These are phyloP conservation scores for Thelephora aurantiotincta DNA, from an alignment of 768 basidiomycete genomes.

Conservation along the genomic window DNA sequence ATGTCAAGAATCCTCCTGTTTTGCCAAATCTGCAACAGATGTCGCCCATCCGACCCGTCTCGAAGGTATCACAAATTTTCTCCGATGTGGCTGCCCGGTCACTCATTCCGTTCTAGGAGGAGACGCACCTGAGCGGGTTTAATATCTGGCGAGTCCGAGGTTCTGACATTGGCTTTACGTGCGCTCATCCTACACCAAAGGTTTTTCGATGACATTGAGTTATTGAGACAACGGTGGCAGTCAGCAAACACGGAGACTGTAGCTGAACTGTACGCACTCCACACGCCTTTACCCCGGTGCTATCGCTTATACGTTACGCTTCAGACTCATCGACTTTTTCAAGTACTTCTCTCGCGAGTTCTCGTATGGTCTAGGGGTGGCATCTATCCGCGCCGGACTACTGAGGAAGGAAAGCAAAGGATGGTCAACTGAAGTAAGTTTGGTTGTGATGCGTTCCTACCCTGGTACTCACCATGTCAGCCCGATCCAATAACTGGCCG, in stretches of 20 bases:
- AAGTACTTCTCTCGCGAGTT: conserved; percentile 93
- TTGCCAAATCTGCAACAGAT: conserved; percentile 93
- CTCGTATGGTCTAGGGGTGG: conserved; percentile 79
- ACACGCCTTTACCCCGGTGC: conserved; percentile 1
- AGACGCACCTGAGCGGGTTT: conserved; percentile 65
- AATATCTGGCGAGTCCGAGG: conserved; percentile 54
- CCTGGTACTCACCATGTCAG: conserved; percentile 1
- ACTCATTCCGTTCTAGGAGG: conserved; percentile 36
- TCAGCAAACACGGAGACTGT: conserved; percentile 89
- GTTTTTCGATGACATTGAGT: conserved; percentile 97
- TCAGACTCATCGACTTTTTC: conserved; percentile 88
- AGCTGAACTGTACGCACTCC: conserved; percentile 66
- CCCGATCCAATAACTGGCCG: conserved; percentile 52
- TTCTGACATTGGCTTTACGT: conserved; percentile 2
- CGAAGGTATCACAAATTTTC: conserved; percentile 30
- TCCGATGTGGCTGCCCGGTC: not conserved
- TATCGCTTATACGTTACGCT: conserved; percentile 7
- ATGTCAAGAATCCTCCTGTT: conserved; percentile 95
- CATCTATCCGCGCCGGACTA: conserved; percentile 80
- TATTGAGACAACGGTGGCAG: conserved; percentile 83
- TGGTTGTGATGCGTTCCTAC: not conserved
- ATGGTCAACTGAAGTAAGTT: conserved; percentile 85
- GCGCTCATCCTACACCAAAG: conserved; percentile 19
- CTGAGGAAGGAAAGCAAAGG: conserved; percentile 88
- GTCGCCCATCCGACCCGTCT: conserved; percentile 79